Base-by-base conservation (phyloP, 768 basidiomycete genomes). In the Scleroderma citrinum region DNA sequence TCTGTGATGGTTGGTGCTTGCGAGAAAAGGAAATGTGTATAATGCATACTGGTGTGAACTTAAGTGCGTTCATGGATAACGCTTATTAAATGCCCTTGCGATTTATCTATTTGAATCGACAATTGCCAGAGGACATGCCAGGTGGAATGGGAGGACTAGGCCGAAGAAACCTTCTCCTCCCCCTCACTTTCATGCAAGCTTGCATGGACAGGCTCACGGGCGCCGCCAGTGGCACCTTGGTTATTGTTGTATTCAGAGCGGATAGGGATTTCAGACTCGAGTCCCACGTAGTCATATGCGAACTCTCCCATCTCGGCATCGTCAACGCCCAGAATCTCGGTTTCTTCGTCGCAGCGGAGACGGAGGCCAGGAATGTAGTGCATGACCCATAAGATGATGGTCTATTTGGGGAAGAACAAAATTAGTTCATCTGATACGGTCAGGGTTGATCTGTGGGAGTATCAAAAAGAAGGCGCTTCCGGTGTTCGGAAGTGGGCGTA, bases 291-390 rank as follows among this genome's bases (percentile, higher is more conserved):
- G 67, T 92, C 88, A 58, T 90, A 91, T 2, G 87, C 85, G 53
- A 82, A 92, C 69, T 94, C 92, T 54, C 91, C 92, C 77, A 92
- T 83, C 71, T 93, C 86, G 1, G 82, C 76, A 59, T 92, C 87
- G 68, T 97, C 94, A 56, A 95, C 82, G 49, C 94, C 93, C 41
- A 95, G 70, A 35, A 85, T 80, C 68, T 89, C 87, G 7, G 74
- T 73, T 53, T 83, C 81, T 54, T 83, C 82, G 12, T 67, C 63
- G 26, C 74, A 73, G 47, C 90, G 85, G 54, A 97, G 76, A 35
- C 82, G 74, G 47, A 90, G 74, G 46, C 84, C 86, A 7, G 92
- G 92, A 59, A 91, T 83, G 66, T 69, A 83, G 69, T 94, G 89
- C 87, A 95, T 91, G 55, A 81, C 68, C 87, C 88, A 89, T 31